These are phyloP conservation scores for Lyophyllum decastes DNA, from an alignment of 768 basidiomycete species.

Conservation along the genomic window DNA sequence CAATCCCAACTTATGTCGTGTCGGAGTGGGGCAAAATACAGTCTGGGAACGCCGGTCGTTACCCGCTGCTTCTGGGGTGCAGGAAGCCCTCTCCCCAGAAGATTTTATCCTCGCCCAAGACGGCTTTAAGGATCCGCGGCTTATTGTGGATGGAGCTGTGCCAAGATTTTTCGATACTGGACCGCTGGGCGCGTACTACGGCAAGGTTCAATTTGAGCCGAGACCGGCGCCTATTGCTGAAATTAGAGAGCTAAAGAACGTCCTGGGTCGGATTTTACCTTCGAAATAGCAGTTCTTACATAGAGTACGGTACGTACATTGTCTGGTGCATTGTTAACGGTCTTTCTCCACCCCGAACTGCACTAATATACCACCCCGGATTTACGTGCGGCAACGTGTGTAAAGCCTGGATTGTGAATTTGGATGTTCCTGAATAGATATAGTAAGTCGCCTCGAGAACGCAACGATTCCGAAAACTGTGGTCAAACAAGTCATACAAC, in stretches of 20 bases:
- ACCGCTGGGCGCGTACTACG: background rate
- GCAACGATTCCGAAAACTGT: no score
- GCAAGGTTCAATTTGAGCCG: background rate
- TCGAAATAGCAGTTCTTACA: no score
- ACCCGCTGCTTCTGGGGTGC: background rate
- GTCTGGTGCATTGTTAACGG: no score
- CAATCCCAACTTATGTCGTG: background rate
- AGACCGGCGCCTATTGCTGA: background rate
- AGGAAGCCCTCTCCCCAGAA: background rate
- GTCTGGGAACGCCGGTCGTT: conserved; percentile 4
- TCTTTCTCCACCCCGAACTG: no score
- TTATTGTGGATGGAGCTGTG: background rate
- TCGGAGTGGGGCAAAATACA: background rate
- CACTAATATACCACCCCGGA: no score
- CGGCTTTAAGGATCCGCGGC: background rate
- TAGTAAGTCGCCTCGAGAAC: no score
- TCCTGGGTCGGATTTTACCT: background rate
- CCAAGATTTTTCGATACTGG: conserved; percentile 2
- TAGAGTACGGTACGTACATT: no score
- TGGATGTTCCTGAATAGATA: no score
- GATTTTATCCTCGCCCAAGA: background rate
- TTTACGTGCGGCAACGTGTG: no score
- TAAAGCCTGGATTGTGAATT: no score
- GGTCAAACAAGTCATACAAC: no score
- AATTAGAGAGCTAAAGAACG: background rate